Conservation (phyloP, 176 grass and related monocot genomes). For the Oryza meridionalis region DNA sequence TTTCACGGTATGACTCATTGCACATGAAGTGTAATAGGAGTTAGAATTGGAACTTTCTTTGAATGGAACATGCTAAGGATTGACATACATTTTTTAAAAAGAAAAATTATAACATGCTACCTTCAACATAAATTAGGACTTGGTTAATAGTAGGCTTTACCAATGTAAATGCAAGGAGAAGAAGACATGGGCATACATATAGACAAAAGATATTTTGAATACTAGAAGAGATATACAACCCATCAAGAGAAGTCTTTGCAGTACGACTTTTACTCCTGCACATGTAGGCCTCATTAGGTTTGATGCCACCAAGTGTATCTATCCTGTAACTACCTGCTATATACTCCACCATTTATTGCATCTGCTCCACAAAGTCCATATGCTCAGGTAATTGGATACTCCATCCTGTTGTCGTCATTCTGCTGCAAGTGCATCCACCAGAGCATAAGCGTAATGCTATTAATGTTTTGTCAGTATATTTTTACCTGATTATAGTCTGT, state of each 20-base stretch:
- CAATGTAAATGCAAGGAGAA: constrained; percentile 16
- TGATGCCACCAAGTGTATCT: not conserved
- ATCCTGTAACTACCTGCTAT: not conserved
- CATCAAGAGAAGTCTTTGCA: not conserved
- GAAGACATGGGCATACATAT: not conserved
- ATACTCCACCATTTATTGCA: not conserved
- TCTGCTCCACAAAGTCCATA: not conserved
- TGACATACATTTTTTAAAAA: not conserved
- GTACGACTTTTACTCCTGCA: not conserved
- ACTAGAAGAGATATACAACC: not conserved
- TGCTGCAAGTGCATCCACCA: not conserved
- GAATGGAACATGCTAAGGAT: not conserved
- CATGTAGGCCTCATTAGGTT: constrained; percentile 1
- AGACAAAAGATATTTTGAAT: not conserved
- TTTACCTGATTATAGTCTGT: constrained; percentile 10
- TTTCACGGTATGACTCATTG: constrained; percentile 62
- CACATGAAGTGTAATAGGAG: not conserved
- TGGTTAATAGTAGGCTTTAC: constrained; percentile 18
- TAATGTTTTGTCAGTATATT: not conserved
- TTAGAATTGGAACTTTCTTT: not conserved
- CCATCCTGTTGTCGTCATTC: not conserved
- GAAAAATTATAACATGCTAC: not conserved
- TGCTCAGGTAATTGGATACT: not conserved
- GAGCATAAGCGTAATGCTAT: not conserved
- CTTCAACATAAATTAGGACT: not conserved